Base-by-base conservation (phyloP, 768 basidiomycete species). In the Plicaturopsis crispa region DNA sequence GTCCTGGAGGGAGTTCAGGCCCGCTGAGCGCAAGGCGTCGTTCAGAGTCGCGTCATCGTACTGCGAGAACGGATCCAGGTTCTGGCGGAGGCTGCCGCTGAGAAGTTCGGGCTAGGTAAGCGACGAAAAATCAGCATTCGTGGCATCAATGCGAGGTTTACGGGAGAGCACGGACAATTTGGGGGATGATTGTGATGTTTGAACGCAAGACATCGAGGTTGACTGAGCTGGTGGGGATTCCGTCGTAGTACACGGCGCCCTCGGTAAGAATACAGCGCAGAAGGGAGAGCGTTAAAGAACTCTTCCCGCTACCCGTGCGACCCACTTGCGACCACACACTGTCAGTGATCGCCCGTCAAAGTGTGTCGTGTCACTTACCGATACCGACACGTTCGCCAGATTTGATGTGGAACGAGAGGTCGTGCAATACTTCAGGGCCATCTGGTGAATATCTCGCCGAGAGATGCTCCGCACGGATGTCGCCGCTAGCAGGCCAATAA, bases 401-500 rank as follows among this genome's bases (percentile, higher is more conserved):
- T 33, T 67, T 64, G 45, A 79, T 67, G 31, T 60, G 57, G 43
- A 77, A 71, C 8, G 62, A 58, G 24, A 80, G 45, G 22, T 75
- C 57, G 23, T 78, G 69, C 6, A 80, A 59, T 0, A 80, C 75
- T 14, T 62, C 55, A 1, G 77, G 75, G 2, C 76, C 75, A 41
- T 75, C 73, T 54, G 38, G 26, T 16, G 67, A 67, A 43, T 74
- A 75, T 30, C 61, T 56, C 0, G 78, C 78, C 8, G 63, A 69
- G 4, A 80, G 55, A 23, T 69, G 62, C 42, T 79, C 69, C 2
- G 75, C 69, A 3, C 55, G 48, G 14, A 80, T 56, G 10, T 64
- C 56, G 1, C 78, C 78, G 20, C 70, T 72, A 1, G 77, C 62
- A 4, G 78, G 78, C 78, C 78, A 81, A 40, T 76, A 72, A 0